A percentile compares a stretch with the other conserved stretches of the same genome.
phyloP scores from a whole-genome alignment of 371 early-diverging fungal genomes.

The Syncephalis plumigaleata region DNA sequence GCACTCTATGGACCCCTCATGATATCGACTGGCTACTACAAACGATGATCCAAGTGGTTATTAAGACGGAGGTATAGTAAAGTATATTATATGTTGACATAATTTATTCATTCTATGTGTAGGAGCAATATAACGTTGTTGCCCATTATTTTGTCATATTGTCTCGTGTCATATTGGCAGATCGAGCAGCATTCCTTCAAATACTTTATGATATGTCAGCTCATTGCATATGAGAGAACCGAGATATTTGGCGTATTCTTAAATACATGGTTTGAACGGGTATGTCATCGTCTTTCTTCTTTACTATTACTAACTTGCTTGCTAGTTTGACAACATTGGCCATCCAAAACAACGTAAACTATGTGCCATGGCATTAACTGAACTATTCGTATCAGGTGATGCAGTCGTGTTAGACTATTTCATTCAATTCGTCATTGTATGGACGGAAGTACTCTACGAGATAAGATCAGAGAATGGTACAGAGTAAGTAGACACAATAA shows the following conservation, averaged over 20 bases:
- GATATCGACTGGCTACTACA: constrained; percentile 29
- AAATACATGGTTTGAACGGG: constrained; percentile 51
- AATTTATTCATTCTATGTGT: not conserved
- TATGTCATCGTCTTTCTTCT: constrained; percentile 7
- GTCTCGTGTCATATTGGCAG: constrained; percentile 40
- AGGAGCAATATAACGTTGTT: constrained; percentile 40
- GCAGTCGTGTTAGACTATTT: constrained; percentile 21
- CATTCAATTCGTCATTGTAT: constrained; percentile 32
- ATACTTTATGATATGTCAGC: constrained; percentile 21
- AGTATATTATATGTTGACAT: not conserved
- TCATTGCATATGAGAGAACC: constrained; percentile 18
- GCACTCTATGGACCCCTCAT: constrained; percentile 27
- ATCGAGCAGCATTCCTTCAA: constrained; percentile 25
- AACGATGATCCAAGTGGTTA: constrained; percentile 24
- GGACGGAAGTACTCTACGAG: constrained; percentile 44
- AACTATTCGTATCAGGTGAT: constrained; percentile 32
- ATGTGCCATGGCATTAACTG: constrained; percentile 45
- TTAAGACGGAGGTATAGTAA: constrained; percentile 27
- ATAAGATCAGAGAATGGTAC: constrained; percentile 33
- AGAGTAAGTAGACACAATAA: constrained; percentile 16
- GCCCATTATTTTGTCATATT: constrained; percentile 42
- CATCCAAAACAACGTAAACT: constrained; percentile 55
- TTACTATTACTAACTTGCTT: too few species aligned
- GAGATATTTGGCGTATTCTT: constrained; percentile 24
- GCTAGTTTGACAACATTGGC: constrained; percentile 60